A percentile compares a stretch with the other conserved stretches of the same genome.
Conservation (phyloP, 805 yeast genomes). For the Nakazawaea wyomingensis region DNA sequence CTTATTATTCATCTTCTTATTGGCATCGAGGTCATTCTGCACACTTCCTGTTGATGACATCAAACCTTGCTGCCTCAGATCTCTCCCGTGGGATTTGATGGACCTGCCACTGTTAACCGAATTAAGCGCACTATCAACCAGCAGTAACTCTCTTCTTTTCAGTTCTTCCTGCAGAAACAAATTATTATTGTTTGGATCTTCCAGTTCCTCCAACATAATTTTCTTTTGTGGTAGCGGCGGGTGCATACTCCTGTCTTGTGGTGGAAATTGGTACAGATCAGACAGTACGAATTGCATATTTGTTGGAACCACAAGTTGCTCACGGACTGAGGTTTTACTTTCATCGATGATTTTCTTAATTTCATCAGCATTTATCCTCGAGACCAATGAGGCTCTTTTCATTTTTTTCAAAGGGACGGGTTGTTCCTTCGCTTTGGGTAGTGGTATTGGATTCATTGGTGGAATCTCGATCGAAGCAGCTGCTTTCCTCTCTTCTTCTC, state of each 20-base stretch:
- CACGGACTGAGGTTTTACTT: neutral
- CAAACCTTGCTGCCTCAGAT: no score
- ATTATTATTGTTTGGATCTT: no score
- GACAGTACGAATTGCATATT: neutral
- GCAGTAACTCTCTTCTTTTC: neutral
- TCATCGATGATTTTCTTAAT: constrained; percentile 11
- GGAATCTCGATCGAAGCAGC: neutral
- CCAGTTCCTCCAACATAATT: no score
- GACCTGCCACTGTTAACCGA: neutral
- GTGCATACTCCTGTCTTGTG: neutral
- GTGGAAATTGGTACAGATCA: neutral
- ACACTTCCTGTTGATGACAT: neutral
- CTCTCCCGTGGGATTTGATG: no score
- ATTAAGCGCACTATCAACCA: neutral
- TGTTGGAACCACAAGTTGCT: neutral
- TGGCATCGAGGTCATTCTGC: no score
- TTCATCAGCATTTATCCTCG: constrained; percentile 6
- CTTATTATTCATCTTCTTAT: neutral
- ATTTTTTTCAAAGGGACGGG: constrained; percentile 1
- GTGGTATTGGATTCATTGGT: constrained; percentile 5
- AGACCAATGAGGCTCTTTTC: neutral
- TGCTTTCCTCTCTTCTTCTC: constrained; percentile 6
- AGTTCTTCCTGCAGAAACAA: neutral
- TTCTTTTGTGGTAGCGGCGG: constrained; percentile 3
- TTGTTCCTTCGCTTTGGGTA: neutral